Evolutionary conservation across 495 filamentous ascomycete genomes (phyloP).

Genomic region (Talaromyces ruber): DNA sequence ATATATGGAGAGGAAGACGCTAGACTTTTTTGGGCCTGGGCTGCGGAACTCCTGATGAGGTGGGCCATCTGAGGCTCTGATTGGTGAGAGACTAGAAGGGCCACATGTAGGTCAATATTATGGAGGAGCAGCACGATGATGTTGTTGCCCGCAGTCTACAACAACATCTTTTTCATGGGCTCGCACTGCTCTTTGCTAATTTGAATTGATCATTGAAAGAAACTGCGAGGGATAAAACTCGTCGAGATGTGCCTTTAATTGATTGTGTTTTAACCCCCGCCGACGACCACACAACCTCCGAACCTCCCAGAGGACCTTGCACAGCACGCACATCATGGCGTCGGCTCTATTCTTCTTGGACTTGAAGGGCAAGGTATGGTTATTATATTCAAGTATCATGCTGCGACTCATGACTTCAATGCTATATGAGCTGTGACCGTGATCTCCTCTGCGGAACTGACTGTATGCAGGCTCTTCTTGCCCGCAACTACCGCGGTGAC

Average conservation of each 20-base stretch:
- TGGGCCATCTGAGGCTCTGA: neutral
- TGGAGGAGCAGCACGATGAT: neutral
- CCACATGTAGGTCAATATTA: neutral
- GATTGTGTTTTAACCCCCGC: neutral
- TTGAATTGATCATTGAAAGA: neutral
- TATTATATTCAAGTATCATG: neutral
- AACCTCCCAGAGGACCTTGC: neutral
- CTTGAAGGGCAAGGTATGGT: constrained; percentile 93
- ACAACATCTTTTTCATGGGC: neutral
- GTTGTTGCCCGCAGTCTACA: neutral
- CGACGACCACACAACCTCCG: neutral
- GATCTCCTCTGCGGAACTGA: neutral
- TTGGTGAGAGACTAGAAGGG: neutral
- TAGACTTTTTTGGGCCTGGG: constrained; percentile 21
- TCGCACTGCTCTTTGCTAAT: neutral
- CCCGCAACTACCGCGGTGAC: constrained; percentile 97
- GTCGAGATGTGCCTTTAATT: neutral
- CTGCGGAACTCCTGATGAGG: neutral
- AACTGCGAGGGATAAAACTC: neutral
- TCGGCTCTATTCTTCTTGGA: constrained; percentile 99
- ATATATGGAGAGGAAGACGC: constrained; percentile 16
- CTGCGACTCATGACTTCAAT: neutral
- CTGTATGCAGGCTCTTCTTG: constrained; percentile 73
- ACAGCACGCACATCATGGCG: constrained; percentile 55
- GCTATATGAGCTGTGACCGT: neutral